A percentile compares a stretch with the other conserved stretches of the same genome.
phyloP scores from a whole-genome alignment of 2,329 filamentous ascomycete genomes.

The Penicillium sp. region DNA sequence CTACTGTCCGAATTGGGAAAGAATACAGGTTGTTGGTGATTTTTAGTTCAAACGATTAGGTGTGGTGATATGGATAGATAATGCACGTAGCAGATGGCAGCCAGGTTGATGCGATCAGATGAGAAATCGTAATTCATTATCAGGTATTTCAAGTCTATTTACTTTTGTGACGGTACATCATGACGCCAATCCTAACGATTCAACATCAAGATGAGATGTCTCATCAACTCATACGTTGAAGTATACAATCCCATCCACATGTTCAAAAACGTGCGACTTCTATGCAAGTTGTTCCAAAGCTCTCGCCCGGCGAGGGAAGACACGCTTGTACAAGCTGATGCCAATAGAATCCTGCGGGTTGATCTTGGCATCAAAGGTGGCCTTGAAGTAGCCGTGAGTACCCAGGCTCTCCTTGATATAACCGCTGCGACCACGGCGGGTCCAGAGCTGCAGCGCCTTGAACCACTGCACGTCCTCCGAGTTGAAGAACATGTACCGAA shows the following conservation, averaged over 20 bases:
- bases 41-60: no score
- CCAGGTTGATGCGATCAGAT: no score
- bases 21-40: constrained; percentile 3
- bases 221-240: constrained; percentile 7
- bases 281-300: constrained; percentile 43
- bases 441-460: constrained; percentile 95
- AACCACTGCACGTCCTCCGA: constrained; percentile 95
- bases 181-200: constrained; percentile 12
- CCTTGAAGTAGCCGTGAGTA: constrained; percentile 99
- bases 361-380: constrained; percentile 92
- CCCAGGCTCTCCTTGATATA: constrained; percentile 93
- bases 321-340: constrained; percentile 83
- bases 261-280: constrained; percentile 3
- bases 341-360: constrained; percentile 94
- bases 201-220: constrained; percentile 4
- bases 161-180: constrained; percentile 29
- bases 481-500: constrained; percentile 99
- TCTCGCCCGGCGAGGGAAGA: constrained; percentile 73
- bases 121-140: constrained; percentile 35
- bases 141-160: constrained; percentile 32
- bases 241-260: constrained; percentile 19
- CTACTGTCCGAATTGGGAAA: neutral
- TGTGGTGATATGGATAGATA: no score
- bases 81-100: no score
- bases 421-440: constrained; percentile 80